Evolutionary conservation across 441 rosid species (phyloP).

Genomic region (Adansonia rubrostipa): DNA sequence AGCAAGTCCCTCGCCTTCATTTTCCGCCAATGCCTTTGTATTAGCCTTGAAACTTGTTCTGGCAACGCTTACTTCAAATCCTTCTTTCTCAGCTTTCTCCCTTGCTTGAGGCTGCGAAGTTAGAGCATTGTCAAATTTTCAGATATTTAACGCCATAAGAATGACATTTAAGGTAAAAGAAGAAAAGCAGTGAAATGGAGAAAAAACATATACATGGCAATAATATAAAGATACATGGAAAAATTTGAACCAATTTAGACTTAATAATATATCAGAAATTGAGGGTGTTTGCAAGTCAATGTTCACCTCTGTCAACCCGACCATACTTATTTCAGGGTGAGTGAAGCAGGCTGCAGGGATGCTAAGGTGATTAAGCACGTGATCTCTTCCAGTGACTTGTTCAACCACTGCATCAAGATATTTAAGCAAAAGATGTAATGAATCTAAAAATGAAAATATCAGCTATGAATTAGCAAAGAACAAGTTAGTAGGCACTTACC

Average conservation of each 20-base stretch:
- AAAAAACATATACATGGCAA: not conserved
- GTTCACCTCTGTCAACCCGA: conserved; percentile 90
- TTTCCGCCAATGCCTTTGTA: conserved; percentile 96
- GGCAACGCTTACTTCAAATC: conserved; percentile 80
- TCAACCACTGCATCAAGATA: conserved; percentile 69
- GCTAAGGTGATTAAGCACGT: conserved; percentile 87
- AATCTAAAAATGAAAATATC: conserved; percentile 5
- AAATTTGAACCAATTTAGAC: conserved; percentile 10
- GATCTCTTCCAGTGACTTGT: conserved; percentile 90
- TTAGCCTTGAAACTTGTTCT: conserved; percentile 98
- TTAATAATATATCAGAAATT: not conserved
- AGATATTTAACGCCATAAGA: conserved; percentile 18
- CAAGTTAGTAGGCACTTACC: conserved; percentile 47
- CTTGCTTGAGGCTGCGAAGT: conserved; percentile 94
- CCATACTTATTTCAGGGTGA: conserved; percentile 99
- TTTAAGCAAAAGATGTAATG: conserved; percentile 27
- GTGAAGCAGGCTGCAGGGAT: conserved; percentile 99
- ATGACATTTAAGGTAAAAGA: not conserved
- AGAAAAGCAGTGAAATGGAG: not conserved
- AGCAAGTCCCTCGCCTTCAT: conserved; percentile 96
- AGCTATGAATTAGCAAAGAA: conserved; percentile 18
- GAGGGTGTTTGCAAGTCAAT: conserved; percentile 9
- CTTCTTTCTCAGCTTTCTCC: conserved; percentile 87
- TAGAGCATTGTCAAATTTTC: conserved; percentile 18
- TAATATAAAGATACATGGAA: not conserved